Evolutionary conservation across 768 basidiomycete species (phyloP).

Genomic region (Tricholoma hemisulphureum): DNA sequence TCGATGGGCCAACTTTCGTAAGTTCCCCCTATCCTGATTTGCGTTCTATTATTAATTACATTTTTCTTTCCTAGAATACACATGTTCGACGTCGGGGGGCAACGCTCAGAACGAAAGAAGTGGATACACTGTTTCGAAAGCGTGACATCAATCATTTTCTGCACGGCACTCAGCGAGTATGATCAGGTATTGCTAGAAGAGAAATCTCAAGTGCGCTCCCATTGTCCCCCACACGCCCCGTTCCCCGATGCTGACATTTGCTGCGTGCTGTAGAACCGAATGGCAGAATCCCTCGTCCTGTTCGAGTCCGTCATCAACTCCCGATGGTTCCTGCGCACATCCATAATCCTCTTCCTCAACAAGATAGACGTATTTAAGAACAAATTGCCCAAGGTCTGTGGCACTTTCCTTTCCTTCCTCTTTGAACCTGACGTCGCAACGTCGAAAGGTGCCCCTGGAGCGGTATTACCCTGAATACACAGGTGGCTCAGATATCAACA

Average conservation of each 20-base stretch:
- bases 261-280: conserved; percentile 67
- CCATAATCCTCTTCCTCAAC: conserved; percentile 89
- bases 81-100: conserved; percentile 81
- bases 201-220: conserved; percentile 55
- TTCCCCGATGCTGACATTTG: conserved; percentile 41
- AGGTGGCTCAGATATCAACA: conserved; percentile 86
- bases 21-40: conserved; percentile 19
- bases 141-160: conserved; percentile 66
- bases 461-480: conserved; percentile 86
- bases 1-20: conserved; percentile 64
- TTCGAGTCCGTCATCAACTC: conserved; percentile 95
- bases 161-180: conserved; percentile 68
- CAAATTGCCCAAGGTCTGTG: conserved; percentile 63
- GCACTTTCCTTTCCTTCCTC: background rate
- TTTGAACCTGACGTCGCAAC: background rate
- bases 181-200: conserved; percentile 72
- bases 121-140: conserved; percentile 72
- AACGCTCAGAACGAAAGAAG: conserved; percentile 78
- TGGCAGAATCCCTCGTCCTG: conserved; percentile 87
- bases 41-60: conserved; percentile 40
- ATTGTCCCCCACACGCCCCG: conserved; percentile 42
- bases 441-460: conserved; percentile 63
- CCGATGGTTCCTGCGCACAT: conserved; percentile 89
- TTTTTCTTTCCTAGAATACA: conserved; percentile 44
- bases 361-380: conserved; percentile 93